These are phyloP conservation scores for Volvariella volvacea DNA, from an alignment of 1,284 basidiomycete genomes.

Conservation along the genomic window DNA sequence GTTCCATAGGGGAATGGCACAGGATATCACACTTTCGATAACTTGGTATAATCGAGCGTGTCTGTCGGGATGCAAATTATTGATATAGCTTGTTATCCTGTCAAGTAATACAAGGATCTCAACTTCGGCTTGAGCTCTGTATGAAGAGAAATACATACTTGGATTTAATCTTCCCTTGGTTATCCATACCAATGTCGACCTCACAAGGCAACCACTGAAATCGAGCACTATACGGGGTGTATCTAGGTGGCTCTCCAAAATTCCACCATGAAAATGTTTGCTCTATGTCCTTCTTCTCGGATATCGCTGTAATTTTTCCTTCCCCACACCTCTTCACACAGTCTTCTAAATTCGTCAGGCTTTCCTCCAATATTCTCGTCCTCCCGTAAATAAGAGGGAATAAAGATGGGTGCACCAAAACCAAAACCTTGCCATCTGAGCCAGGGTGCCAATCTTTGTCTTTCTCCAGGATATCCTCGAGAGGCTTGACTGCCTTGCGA, in stretches of 20 bases:
- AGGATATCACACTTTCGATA: slow-evolving; percentile 19
- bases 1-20: slow-evolving; percentile 24
- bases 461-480: slow-evolving; percentile 7
- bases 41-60: slow-evolving; percentile 16
- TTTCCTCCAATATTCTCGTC: slow-evolving; percentile 14
- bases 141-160: slow-evolving; percentile 7
- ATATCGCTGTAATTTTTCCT: slow-evolving; percentile 10
- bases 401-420: slow-evolving; percentile 19
- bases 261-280: not conserved
- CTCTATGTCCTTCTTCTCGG: no score
- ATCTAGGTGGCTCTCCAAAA: not conserved
- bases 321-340: slow-evolving; percentile 16
- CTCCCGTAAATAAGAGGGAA: slow-evolving; percentile 30
- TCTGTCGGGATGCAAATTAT: slow-evolving; percentile 19
- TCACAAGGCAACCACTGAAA: slow-evolving; percentile 27
- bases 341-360: slow-evolving; percentile 12
- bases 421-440: slow-evolving; percentile 9
- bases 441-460: slow-evolving; percentile 11
- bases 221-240: slow-evolving; percentile 12
- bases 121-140: no score
- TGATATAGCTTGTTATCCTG: slow-evolving; percentile 20
- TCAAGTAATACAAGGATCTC: no score
- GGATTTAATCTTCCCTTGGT: not conserved
- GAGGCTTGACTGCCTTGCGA: slow-evolving; percentile 1
- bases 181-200: slow-evolving; percentile 10